Percentiles rank a stretch among this genome's conserved stretches.
Conservation (phyloP, 345 rosid species). For the Camelina hispida region DNA sequence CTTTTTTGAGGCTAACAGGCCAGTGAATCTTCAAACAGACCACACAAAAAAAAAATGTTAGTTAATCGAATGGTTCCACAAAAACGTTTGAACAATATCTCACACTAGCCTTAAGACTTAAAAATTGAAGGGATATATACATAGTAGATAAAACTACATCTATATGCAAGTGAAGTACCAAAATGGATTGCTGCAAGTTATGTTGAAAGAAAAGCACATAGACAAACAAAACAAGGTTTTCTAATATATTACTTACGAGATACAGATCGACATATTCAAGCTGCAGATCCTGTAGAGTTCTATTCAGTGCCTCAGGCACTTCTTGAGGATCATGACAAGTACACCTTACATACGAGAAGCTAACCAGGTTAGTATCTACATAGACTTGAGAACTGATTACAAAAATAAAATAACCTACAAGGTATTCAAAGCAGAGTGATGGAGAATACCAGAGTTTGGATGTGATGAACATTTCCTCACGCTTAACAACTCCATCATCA, state of each 20-base stretch:
- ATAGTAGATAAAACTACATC: not conserved
- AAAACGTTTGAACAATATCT: not conserved
- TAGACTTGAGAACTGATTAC: slow-evolving; percentile 9
- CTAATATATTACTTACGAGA: slow-evolving; percentile 56
- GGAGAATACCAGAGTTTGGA: slow-evolving; percentile 72
- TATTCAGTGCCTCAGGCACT: slow-evolving; percentile 59
- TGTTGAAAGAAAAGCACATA: not conserved
- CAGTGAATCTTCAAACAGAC: slow-evolving; percentile 69
- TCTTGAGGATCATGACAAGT: slow-evolving; percentile 69
- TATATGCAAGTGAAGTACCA: not conserved
- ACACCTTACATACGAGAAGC: slow-evolving; percentile 49
- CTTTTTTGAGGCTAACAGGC: slow-evolving; percentile 75
- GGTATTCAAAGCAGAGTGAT: not conserved
- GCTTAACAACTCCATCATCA: slow-evolving; percentile 72
- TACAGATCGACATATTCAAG: slow-evolving; percentile 76
- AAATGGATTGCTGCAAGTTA: not conserved
- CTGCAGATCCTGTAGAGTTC: slow-evolving; percentile 69
- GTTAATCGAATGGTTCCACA: not conserved
- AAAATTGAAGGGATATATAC: not conserved
- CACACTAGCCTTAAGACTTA: slow-evolving; percentile 16
- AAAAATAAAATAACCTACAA: not conserved
- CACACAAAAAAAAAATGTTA: slow-evolving; percentile 6
- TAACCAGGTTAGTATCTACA: slow-evolving; percentile 25
- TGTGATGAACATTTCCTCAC: slow-evolving; percentile 75
- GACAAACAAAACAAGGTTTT: slow-evolving; percentile 1